Evolutionary conservation across 495 filamentous ascomycete genomes (phyloP).

Genomic region (Neurospora africana): DNA sequence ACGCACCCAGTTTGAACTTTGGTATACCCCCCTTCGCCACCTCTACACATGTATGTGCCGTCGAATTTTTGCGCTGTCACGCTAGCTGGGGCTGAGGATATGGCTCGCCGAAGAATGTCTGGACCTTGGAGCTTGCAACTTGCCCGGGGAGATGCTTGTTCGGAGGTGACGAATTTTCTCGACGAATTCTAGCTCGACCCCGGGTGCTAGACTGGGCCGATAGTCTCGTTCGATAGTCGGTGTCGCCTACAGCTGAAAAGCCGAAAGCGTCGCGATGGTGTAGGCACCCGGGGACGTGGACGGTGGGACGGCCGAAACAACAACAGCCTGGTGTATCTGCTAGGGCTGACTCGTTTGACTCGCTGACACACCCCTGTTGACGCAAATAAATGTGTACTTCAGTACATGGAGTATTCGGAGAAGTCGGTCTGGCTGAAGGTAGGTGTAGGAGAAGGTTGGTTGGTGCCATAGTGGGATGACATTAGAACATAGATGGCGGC

Average conservation of each 20-base stretch:
- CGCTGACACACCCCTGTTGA: neutral
- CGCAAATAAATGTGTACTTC: neutral
- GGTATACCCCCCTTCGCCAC: neutral
- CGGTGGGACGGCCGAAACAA: neutral
- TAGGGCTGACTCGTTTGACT: neutral
- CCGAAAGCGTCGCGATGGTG: neutral
- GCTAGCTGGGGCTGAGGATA: neutral
- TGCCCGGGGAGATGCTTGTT: neutral
- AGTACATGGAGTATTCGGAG: neutral
- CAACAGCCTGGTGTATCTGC: neutral
- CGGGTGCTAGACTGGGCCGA: neutral
- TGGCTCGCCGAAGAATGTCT: neutral
- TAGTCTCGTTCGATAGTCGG: neutral
- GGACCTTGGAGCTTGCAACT: neutral
- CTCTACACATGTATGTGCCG: neutral
- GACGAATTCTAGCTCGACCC: neutral
- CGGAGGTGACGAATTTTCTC: neutral
- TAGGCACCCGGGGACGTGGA: neutral
- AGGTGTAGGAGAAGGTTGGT: neutral
- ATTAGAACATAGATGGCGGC: neutral
- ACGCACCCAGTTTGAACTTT: neutral
- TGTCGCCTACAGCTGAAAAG: neutral
- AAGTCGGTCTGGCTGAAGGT: neutral
- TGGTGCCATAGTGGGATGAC: neutral
- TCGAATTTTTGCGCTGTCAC: neutral